Evolutionary conservation across 208 protist genomes (phyloP), one percentile per base, ranked within the genome.

Genomic region (Acanthamoeba lenticulata): DNA sequence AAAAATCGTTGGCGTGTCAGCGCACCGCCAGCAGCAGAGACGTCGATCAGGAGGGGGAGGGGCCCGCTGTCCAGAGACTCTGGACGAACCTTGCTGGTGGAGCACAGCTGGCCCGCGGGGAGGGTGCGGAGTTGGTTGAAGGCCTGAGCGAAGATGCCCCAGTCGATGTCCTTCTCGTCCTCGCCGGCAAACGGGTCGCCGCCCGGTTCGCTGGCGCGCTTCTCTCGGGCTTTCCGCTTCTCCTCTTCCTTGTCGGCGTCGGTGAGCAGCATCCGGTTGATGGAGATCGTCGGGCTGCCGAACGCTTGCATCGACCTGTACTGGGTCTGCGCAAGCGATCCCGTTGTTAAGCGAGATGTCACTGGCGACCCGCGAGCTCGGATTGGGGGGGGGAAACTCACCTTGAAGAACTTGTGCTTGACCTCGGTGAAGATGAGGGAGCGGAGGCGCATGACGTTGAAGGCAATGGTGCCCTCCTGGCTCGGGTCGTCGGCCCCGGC

Each of bases 401-500:
- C 52, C 81, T 91, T 91, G 36, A 91, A 91, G 34, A 32, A 91
- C 42, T 91, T 91, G 34, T 27, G 6, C 85, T 91, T 91, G 85
- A 91, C 85, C 38, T 91, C 5, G 17, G 38, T 62, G 52, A 72
- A 91, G 85, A 91, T 91, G 49, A 91, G 34, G 9, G 36, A n/a
- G 24, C 85, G 85, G 13, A 69, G 44, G 2, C 85, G 32, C 7
- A 11, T 21, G 15, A 91, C 29, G 34, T 21, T 74, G 38, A 34
- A 17, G 24, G 55, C 85, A 19, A 91, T 34, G 34, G 55, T 69
- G 5, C 52, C 49, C 44, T 13, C 34, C 32, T 74, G 65, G 13
- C 24, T 32, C 15, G 69, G 13, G 69, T 24, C 24, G 9, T 91
- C 85, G 29, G 55, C 27, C 2, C 32, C 55, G 29, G 27, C 36